phyloP scores from a whole-genome alignment of 129 eudicot species.

The Saussurea involucrata region DNA sequence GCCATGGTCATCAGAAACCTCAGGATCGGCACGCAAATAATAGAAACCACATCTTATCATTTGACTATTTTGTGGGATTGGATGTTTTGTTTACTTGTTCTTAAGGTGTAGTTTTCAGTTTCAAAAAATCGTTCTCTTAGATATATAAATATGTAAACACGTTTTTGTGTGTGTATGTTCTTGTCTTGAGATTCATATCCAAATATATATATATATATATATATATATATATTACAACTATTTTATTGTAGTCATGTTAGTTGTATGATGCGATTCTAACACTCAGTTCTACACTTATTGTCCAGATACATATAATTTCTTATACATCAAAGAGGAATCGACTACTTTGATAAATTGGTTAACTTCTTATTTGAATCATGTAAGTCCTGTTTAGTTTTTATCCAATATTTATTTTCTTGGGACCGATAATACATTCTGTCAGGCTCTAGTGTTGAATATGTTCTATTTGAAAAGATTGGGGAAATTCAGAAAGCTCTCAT shows the following conservation, averaged over 20 bases:
- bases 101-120: no score
- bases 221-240: neutral
- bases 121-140: no score
- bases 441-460: neutral
- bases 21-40: no score
- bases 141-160: no score
- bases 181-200: neutral
- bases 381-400: slow-evolving; percentile 2
- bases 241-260: neutral
- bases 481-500: neutral
- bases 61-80: no score
- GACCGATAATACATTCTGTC: neutral
- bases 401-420: neutral
- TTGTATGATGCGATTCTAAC: neutral
- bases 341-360: slow-evolving; percentile 13
- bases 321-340: slow-evolving; percentile 11
- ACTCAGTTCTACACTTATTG: slow-evolving; percentile 11
- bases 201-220: no score
- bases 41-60: neutral
- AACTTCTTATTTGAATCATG: slow-evolving; percentile 6
- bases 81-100: no score
- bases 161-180: neutral
- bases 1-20: no score
- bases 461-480: neutral
- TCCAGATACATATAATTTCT: slow-evolving; percentile 11